A percentile compares a stretch with the other conserved stretches of the same genome.
Conservation (phyloP, 495 filamentous ascomycete species). For the Polyplosphaeria fusca region DNA sequence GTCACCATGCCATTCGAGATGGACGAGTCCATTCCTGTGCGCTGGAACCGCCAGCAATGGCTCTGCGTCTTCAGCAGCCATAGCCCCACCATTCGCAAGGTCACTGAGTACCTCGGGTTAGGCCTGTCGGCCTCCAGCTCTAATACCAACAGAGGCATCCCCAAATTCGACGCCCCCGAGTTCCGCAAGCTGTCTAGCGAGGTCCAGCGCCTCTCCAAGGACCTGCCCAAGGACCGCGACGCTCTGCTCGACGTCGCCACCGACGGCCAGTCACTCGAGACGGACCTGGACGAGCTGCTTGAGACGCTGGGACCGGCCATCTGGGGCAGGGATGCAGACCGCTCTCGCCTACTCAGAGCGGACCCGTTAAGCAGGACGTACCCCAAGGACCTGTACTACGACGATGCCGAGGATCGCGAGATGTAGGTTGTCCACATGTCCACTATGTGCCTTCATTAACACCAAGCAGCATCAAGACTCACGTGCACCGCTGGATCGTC, state of each 20-base stretch:
- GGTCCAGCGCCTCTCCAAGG: slow-evolving; percentile 20
- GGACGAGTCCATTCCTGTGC: slow-evolving; percentile 3
- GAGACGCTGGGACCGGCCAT: slow-evolving; percentile 9
- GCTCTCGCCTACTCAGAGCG: slow-evolving; percentile 12
- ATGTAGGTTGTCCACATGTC: slow-evolving; percentile 10
- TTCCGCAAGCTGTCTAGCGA: slow-evolving; percentile 25
- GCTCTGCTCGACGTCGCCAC: slow-evolving; percentile 26
- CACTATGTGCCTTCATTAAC: background rate
- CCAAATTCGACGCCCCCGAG: slow-evolving; percentile 29
- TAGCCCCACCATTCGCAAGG: slow-evolving; percentile 27
- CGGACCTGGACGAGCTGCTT: slow-evolving; percentile 17
- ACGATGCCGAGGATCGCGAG: slow-evolving; percentile 17
- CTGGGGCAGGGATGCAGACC: slow-evolving; percentile 22
- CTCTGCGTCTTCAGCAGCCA: slow-evolving; percentile 26
- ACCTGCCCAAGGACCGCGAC: slow-evolving; percentile 27
- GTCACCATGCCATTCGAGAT: background rate
- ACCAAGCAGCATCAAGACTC: slow-evolving; percentile 13
- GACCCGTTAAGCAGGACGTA: slow-evolving; percentile 23
- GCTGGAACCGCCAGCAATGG: slow-evolving; percentile 21
- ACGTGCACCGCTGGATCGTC: slow-evolving; percentile 29
- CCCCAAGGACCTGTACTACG: slow-evolving; percentile 13
- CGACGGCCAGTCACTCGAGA: slow-evolving; percentile 11
- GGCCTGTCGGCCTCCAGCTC: slow-evolving; percentile 17
- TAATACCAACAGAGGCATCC: slow-evolving; percentile 23
- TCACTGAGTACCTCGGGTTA: slow-evolving; percentile 24